A percentile compares a stretch with the other conserved stretches of the same genome.
Conservation (phyloP, 23 red algal species). For the Gracilaria domingensis region DNA sequence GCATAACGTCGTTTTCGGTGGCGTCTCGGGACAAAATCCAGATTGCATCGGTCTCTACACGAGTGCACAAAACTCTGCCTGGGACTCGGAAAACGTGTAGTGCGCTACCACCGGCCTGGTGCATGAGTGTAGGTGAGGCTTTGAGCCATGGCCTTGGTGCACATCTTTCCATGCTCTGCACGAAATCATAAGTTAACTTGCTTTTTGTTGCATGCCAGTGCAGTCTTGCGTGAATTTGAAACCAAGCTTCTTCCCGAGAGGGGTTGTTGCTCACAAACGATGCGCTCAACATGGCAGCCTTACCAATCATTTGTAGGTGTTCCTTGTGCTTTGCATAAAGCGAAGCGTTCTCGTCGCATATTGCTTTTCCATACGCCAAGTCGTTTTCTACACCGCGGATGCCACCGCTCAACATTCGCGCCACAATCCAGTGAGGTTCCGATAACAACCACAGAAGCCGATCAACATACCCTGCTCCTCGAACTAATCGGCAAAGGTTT, state of each 20-base stretch:
- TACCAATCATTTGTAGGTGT: not conserved
- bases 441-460: no score
- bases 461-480: no score
- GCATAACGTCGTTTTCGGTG: no score
- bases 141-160: conserved; percentile 22
- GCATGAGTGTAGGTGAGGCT: not conserved
- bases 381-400: conserved; percentile 5
- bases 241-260: not conserved
- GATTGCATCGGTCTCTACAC: not conserved
- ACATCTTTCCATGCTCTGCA: conserved; percentile 11
- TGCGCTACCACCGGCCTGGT: not conserved
- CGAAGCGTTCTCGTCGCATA: not conserved
- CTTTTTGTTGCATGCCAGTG: not conserved
- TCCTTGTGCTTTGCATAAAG: not conserved
- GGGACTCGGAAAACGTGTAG: not conserved
- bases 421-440: no score
- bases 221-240: conserved; percentile 11
- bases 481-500: no score
- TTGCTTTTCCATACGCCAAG: not conserved
- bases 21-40: not conserved
- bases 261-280: not conserved
- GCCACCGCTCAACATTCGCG: not conserved
- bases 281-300: conserved; percentile 2
- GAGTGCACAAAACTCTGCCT: not conserved
- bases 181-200: not conserved